Evolutionary conservation across 2,329 filamentous ascomycete genomes (phyloP).

Genomic region (Apiospora rasikravindrae): DNA sequence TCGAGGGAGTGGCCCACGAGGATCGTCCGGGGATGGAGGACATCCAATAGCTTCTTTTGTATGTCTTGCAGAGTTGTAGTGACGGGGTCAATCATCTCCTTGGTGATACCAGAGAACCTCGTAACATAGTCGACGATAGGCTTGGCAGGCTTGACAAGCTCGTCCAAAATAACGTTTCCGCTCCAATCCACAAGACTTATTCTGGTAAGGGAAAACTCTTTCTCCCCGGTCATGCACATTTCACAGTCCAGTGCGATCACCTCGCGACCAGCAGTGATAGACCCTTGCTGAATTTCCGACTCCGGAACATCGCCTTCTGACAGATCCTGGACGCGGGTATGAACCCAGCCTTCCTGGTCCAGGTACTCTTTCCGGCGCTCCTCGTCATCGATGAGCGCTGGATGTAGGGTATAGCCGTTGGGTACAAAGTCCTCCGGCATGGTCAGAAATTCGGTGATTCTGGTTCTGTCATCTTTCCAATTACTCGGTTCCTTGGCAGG

Average conservation of each 20-base stretch:
- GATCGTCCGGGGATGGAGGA: constrained; percentile 75
- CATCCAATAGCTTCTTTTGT: constrained; percentile 73
- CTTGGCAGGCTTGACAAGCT: constrained; percentile 87
- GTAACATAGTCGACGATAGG: constrained; percentile 95
- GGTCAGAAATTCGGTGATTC: constrained; percentile 80
- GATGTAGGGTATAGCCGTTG: constrained; percentile 85
- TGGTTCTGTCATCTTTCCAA: constrained; percentile 77
- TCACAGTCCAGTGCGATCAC: constrained; percentile 91
- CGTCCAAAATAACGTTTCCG: constrained; percentile 80
- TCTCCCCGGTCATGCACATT: constrained; percentile 89
- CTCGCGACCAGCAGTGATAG: constrained; percentile 80
- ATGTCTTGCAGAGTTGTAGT: constrained; percentile 86
- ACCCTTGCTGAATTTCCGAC: constrained; percentile 75
- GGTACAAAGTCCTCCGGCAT: constrained; percentile 76
- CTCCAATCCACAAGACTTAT: constrained; percentile 89
- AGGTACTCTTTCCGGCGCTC: constrained; percentile 59
- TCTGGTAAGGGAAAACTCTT: constrained; percentile 82
- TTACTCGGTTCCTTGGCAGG: constrained; percentile 66
- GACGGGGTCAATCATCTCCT: constrained; percentile 79
- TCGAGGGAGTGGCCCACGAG: constrained; percentile 83
- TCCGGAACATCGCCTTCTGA: constrained; percentile 73
- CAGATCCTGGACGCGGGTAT: constrained; percentile 71
- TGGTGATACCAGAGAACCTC: constrained; percentile 88
- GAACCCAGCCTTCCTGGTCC: constrained; percentile 77
- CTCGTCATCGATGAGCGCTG: constrained; percentile 68